Conservation (phyloP, 2,329 filamentous ascomycete genomes). For the Purpureocillium lavendulum region DNA sequence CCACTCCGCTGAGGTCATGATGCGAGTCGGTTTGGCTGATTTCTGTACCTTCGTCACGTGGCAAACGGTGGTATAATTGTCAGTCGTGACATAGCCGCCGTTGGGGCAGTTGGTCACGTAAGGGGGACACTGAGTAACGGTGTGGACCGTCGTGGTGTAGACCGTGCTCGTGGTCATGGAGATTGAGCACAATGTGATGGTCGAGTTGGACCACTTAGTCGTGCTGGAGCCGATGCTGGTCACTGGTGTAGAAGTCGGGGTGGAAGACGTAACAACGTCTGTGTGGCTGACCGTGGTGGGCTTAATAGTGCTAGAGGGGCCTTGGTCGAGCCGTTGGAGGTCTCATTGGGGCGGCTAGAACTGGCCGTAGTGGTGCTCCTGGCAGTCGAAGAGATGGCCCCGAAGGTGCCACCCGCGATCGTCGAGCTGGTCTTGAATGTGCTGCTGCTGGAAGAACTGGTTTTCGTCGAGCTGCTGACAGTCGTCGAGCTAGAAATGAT, state of each 20-base stretch:
- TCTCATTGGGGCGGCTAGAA: conserved; percentile 8
- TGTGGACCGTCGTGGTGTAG: conserved; percentile 35
- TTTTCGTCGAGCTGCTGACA: background rate
- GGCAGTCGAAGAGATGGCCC: background rate
- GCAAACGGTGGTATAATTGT: conserved; percentile 37
- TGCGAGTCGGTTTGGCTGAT: conserved; percentile 6
- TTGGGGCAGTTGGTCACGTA: conserved; percentile 28
- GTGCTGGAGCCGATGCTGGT: background rate
- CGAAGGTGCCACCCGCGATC: too few species aligned
- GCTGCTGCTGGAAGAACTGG: conserved; percentile 1
- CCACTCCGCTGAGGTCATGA: conserved; percentile 5
- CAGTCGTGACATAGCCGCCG: conserved; percentile 26
- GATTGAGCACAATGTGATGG: conserved; percentile 1
- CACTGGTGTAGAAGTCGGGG: background rate
- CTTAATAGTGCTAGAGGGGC: background rate
- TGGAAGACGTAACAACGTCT: background rate
- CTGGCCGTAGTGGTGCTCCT: conserved; percentile 2
- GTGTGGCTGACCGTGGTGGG: background rate
- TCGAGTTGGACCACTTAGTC: conserved; percentile 8
- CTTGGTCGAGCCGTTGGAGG: background rate
- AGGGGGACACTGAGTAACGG: conserved; percentile 46
- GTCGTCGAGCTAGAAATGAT: too few species aligned
- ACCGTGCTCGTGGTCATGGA: conserved; percentile 26
- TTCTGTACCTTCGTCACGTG: conserved; percentile 17
- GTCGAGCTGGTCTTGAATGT: background rate